Conservation (phyloP, 768 basidiomycete genomes). For the Tephrocybe sp. region DNA sequence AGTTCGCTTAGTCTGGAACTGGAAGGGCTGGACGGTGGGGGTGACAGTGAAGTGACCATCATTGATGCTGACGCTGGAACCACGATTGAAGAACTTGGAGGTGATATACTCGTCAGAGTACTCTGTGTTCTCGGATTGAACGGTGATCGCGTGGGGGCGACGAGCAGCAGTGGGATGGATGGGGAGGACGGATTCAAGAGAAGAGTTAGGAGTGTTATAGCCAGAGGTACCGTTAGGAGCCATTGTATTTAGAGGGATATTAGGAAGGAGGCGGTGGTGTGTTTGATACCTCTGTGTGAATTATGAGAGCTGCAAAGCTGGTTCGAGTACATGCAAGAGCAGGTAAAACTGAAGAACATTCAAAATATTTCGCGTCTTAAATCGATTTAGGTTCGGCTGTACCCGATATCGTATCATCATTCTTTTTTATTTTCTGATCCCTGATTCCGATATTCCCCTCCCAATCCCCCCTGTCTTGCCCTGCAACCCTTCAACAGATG, state of each 20-base stretch:
- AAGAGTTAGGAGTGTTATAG: constrained; percentile 68
- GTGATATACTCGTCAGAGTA: constrained; percentile 85
- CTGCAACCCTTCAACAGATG: too few relatives aligned
- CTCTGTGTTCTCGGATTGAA: constrained; percentile 76
- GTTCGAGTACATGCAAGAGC: constrained; percentile 92
- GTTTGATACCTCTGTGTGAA: constrained; percentile 82
- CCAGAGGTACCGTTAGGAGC: constrained; percentile 53
- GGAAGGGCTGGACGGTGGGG: constrained; percentile 76
- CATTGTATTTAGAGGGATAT: constrained; percentile 44
- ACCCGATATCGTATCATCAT: constrained; percentile 7
- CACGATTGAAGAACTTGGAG: constrained; percentile 78
- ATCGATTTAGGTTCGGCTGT: constrained; percentile 10
- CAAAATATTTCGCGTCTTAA: constrained; percentile 6
- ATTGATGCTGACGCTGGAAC: constrained; percentile 63
- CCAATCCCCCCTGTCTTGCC: too few relatives aligned
- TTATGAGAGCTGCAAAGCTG: constrained; percentile 88
- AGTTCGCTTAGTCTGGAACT: constrained; percentile 87
- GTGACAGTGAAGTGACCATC: constrained; percentile 77
- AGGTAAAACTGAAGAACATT: constrained; percentile 2
- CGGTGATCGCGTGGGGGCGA: constrained; percentile 70
- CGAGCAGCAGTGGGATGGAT: constrained; percentile 86
- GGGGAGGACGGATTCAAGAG: constrained; percentile 64
- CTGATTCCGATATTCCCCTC: too few relatives aligned
- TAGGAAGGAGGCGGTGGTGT: constrained; percentile 71
- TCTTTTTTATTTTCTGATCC: background rate